Conservation (phyloP, 495 filamentous ascomycete genomes). For the Aspergillus incahuasiensis region DNA sequence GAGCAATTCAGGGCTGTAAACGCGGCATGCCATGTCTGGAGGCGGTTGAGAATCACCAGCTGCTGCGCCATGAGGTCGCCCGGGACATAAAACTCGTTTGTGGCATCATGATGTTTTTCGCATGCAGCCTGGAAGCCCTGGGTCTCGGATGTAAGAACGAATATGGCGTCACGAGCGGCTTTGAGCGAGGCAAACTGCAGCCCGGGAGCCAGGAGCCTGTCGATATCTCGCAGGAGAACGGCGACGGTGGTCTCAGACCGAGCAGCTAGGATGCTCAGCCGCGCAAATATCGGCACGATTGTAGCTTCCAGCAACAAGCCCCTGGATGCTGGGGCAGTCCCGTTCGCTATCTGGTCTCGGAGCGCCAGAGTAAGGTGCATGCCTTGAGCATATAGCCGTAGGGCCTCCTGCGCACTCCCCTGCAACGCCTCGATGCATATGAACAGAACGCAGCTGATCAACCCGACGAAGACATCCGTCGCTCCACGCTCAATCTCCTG, state of each 20-base stretch:
- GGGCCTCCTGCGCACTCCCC: slow-evolving; percentile 27
- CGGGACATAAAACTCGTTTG: slow-evolving; percentile 4
- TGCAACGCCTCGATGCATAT: slow-evolving; percentile 55
- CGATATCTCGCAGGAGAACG: slow-evolving; percentile 11
- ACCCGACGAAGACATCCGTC: slow-evolving; percentile 30
- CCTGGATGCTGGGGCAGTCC: slow-evolving; percentile 14
- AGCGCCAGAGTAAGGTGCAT: slow-evolving; percentile 28
- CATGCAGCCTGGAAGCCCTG: slow-evolving; percentile 21
- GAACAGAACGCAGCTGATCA: slow-evolving; percentile 54
- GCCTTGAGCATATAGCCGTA: slow-evolving; percentile 35
- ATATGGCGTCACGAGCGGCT: slow-evolving; percentile 30
- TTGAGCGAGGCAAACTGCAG: slow-evolving; percentile 24
- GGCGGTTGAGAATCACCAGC: slow-evolving; percentile 5
- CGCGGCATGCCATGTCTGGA: slow-evolving; percentile 22
- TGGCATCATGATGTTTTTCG: slow-evolving; percentile 11
- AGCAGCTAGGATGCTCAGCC: slow-evolving; percentile 19
- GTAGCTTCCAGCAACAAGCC: slow-evolving; percentile 25
- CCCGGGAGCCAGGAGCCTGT: neutral
- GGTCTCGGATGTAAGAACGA: slow-evolving; percentile 20
- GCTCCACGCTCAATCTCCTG: slow-evolving; percentile 35
- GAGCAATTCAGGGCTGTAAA: slow-evolving; percentile 20
- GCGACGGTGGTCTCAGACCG: slow-evolving; percentile 10
- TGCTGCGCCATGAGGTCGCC: slow-evolving; percentile 10
- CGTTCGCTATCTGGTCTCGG: slow-evolving; percentile 22
- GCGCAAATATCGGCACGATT: slow-evolving; percentile 37